Conservation (phyloP, 257 asterid genomes). For the Solanum clarkiae region DNA sequence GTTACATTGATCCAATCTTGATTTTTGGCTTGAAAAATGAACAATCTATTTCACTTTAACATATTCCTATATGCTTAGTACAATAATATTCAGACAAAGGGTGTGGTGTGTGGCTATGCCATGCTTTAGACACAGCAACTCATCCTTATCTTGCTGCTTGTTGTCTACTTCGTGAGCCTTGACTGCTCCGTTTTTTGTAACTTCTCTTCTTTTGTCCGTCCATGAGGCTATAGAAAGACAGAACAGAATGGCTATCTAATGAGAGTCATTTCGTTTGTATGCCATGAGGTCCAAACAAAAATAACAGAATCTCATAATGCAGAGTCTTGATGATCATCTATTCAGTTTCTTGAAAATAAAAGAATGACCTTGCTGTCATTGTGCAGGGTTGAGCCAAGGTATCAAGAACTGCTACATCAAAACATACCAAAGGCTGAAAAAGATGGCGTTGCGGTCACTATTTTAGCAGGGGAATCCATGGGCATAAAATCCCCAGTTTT, state of each 20-base stretch:
- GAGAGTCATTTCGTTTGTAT: too few species aligned
- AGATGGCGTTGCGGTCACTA: slow-evolving; percentile 59
- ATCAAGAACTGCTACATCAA: slow-evolving; percentile 61
- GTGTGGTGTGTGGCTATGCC: not conserved
- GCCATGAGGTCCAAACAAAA: too few species aligned
- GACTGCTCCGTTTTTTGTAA: not conserved
- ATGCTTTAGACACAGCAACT: not conserved
- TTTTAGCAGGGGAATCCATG: slow-evolving; percentile 91
- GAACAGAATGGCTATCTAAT: too few species aligned
- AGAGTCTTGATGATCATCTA: not conserved
- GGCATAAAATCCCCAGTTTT: slow-evolving; percentile 70
- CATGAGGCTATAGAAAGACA: not conserved
- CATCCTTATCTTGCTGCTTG: not conserved
- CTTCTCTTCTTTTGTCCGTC: not conserved
- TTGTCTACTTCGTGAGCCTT: not conserved
- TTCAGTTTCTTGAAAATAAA: not conserved
- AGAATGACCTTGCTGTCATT: not conserved
- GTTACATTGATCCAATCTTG: not conserved
- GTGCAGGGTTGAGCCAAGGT: slow-evolving; percentile 73
- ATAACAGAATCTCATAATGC: too few species aligned
- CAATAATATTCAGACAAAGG: not conserved
- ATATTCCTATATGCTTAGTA: not conserved
- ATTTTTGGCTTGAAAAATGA: not conserved
- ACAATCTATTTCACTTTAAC: not conserved
- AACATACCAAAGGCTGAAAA: slow-evolving; percentile 56